phyloP scores from a whole-genome alignment of 1,139 yeast genomes.

The Magnusiomyces magnusii region DNA sequence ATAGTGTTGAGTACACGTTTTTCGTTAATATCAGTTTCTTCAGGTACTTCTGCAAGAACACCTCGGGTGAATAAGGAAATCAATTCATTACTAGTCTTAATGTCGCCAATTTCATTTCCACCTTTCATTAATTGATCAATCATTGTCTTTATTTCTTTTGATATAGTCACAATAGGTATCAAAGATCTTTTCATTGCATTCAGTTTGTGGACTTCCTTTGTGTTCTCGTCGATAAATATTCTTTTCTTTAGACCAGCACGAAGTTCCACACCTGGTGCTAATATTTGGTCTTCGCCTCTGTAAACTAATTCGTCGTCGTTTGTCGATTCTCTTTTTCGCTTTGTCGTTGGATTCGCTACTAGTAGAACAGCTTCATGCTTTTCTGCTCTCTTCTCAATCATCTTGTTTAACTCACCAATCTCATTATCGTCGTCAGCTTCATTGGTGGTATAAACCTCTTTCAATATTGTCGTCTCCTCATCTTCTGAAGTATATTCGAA shows the following conservation, averaged over 20 bases:
- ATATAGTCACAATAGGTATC: background rate
- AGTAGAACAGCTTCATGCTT: background rate
- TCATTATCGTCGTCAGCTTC: background rate
- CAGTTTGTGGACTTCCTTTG: background rate
- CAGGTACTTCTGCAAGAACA: too few species aligned
- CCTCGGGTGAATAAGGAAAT: too few species aligned
- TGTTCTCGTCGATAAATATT: background rate
- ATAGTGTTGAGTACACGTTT: too few species aligned
- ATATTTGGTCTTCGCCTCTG: background rate
- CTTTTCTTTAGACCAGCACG: background rate
- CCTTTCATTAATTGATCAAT: background rate
- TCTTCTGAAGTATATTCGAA: background rate
- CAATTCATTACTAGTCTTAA: too few species aligned
- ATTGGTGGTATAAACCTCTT: background rate
- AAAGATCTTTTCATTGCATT: background rate
- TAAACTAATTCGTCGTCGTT: background rate
- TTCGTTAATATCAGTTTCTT: too few species aligned
- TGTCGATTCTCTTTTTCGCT: background rate
- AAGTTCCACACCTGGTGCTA: background rate
- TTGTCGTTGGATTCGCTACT: too few species aligned
- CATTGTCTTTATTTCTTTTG: background rate
- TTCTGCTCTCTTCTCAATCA: background rate
- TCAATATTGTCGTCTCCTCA: background rate
- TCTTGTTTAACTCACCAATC: background rate
- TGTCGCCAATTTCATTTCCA: background rate